phyloP scores from a whole-genome alignment of 225 moss, liverwort and hornwort species.

The Marchantia paleacea region DNA sequence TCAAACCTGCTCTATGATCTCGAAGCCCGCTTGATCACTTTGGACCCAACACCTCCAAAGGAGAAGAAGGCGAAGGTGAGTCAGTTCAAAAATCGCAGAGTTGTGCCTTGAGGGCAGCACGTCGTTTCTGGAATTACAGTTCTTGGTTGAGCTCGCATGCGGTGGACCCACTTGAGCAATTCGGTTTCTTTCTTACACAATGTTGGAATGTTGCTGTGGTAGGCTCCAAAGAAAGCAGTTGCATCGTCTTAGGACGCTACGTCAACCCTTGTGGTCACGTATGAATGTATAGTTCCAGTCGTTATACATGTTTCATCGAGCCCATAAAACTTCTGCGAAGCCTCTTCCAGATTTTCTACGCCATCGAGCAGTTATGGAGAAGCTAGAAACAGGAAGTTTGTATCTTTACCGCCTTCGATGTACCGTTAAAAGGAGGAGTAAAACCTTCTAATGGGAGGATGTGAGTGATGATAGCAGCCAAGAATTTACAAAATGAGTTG shows the following conservation, averaged over 20 bases:
- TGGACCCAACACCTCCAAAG: constrained; percentile 51
- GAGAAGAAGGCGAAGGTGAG: constrained; percentile 29
- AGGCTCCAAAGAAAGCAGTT: constrained; percentile 26
- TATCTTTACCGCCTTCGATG: neutral
- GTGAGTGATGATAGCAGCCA: neutral
- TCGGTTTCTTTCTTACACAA: too few relatives aligned
- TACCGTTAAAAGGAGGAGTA: neutral
- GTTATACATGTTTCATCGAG: constrained; percentile 15
- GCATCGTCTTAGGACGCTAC: constrained; percentile 4
- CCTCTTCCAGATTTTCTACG: constrained; percentile 5
- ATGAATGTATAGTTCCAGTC: neutral
- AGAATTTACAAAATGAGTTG: constrained; percentile 17
- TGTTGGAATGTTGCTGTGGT: neutral
- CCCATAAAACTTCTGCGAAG: neutral
- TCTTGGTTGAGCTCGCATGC: too few relatives aligned
- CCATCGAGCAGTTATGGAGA: constrained; percentile 2
- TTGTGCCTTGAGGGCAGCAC: too few relatives aligned
- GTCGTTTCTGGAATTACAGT: too few relatives aligned
- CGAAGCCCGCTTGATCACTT: constrained; percentile 62
- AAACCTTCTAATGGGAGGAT: neutral
- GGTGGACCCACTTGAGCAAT: too few relatives aligned
- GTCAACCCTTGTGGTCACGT: neutral
- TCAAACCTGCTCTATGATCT: constrained; percentile 52
- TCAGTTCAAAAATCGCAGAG: neutral
- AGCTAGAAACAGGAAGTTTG: neutral